Evolutionary conservation across 768 basidiomycete species (phyloP).

Genomic region (Lactarius pseudohatsudake): DNA sequence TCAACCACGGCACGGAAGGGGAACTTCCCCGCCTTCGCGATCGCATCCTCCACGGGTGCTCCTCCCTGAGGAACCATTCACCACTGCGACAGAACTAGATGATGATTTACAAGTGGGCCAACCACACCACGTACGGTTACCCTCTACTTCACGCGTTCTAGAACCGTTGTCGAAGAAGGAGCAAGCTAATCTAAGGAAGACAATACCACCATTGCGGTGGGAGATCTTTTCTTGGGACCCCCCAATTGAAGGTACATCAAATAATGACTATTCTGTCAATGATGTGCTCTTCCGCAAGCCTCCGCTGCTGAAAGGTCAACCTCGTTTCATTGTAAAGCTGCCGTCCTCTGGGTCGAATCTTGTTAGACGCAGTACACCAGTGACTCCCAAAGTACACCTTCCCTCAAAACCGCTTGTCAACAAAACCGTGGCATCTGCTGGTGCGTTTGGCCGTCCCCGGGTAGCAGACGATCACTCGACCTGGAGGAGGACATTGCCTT

Average conservation of each 20-base stretch:
- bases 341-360: constrained; percentile 33
- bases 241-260: constrained; percentile 63
- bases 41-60: constrained; percentile 8
- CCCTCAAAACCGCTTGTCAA: constrained; percentile 34
- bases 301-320: constrained; percentile 35
- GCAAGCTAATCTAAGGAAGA: constrained; percentile 43
- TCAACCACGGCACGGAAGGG: constrained; percentile 15
- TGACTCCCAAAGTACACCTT: constrained; percentile 42
- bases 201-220: constrained; percentile 45
- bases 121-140: constrained; percentile 46
- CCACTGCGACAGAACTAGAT: constrained; percentile 32
- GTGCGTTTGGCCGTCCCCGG: constrained; percentile 37
- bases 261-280: constrained; percentile 60
- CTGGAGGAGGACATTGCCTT: constrained; percentile 41
- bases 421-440: constrained; percentile 10
- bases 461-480: constrained; percentile 38
- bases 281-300: constrained; percentile 60
- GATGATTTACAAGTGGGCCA: constrained; percentile 28
- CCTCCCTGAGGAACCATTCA: constrained; percentile 22
- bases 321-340: constrained; percentile 39
- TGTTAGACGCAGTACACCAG: constrained; percentile 18
- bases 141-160: constrained; percentile 42
- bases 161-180: constrained; percentile 53
- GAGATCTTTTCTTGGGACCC: constrained; percentile 74
- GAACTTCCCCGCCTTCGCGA: constrained; percentile 1